Percentiles rank a stretch among this genome's conserved stretches.
Conservation (phyloP, 1,284 basidiomycete genomes). For the Leccinum variabile region DNA sequence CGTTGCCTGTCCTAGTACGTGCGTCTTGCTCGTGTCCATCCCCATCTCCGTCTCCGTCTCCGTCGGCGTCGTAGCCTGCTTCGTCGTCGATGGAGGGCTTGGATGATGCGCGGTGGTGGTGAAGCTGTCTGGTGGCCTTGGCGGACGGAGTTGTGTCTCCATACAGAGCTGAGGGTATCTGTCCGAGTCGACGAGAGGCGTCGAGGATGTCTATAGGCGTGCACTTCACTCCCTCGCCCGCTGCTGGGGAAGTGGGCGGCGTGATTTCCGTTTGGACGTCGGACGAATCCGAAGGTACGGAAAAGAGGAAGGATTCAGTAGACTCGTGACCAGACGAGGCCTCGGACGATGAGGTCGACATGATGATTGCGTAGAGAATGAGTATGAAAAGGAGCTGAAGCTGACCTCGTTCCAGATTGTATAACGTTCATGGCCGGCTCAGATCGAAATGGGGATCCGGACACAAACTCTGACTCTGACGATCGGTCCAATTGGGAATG, state of each 20-base stretch:
- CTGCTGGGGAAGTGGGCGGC: slow-evolving; percentile 22
- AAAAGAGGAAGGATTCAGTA: slow-evolving; percentile 14
- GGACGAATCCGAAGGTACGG: slow-evolving; percentile 16
- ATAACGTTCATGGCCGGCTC: slow-evolving; percentile 2
- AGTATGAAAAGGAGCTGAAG: background rate
- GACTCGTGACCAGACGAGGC: slow-evolving; percentile 17
- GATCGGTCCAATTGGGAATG: slow-evolving; percentile 17
- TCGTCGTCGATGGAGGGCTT: slow-evolving; percentile 16
- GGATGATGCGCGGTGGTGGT: background rate
- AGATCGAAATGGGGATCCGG: slow-evolving; percentile 10
- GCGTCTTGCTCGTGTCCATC: background rate
- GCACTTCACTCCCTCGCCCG: slow-evolving; percentile 6
- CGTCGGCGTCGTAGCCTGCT: slow-evolving; percentile 30
- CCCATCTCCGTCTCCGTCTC: slow-evolving; percentile 10
- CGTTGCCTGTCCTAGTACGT: background rate
- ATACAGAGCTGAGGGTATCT: background rate
- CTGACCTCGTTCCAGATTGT: slow-evolving; percentile 13
- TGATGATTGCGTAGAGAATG: slow-evolving; percentile 3
- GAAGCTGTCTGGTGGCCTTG: background rate
- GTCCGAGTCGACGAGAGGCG: slow-evolving; percentile 15
- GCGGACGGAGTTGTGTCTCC: background rate
- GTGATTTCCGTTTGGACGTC: slow-evolving; percentile 23
- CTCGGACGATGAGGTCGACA: slow-evolving; percentile 20
- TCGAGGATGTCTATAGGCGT: slow-evolving; percentile 13
- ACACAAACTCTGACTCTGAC: background rate